These are phyloP conservation scores for Herpetospermum pedunculosum DNA, from an alignment of 306 rosid species.

Conservation along the genomic window DNA sequence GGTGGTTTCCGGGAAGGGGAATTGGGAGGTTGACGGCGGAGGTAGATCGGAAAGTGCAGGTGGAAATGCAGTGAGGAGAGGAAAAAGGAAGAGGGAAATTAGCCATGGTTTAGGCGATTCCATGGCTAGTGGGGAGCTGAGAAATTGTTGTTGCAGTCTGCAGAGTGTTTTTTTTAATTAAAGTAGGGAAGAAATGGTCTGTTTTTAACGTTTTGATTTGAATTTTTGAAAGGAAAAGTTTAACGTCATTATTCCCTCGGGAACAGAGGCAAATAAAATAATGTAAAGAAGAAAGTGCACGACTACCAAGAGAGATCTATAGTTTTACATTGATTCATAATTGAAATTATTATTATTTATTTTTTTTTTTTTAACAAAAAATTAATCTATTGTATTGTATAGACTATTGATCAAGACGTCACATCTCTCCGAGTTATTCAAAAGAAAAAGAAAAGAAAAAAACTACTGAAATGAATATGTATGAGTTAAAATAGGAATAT, in stretches of 20 bases:
- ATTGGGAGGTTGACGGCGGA: conserved; percentile 10
- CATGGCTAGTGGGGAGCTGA: background rate
- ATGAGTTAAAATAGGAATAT: too few relatives aligned
- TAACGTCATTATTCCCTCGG: background rate
- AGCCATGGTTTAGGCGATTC: background rate
- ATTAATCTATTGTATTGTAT: too few relatives aligned
- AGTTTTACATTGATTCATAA: too few relatives aligned
- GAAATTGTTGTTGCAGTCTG: background rate
- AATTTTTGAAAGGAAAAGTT: background rate
- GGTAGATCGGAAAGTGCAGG: background rate
- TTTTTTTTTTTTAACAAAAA: too few relatives aligned
- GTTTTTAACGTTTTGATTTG: background rate
- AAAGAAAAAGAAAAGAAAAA: too few relatives aligned
- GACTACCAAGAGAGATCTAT: too few relatives aligned
- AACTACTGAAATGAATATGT: too few relatives aligned
- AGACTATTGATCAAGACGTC: too few relatives aligned
- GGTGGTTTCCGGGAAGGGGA: conserved; percentile 43
- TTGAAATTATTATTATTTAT: too few relatives aligned
- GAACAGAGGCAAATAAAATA: background rate
- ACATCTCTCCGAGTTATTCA: too few relatives aligned
- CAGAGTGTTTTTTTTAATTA: too few relatives aligned
- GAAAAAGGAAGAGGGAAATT: background rate
- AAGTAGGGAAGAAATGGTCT: background rate
- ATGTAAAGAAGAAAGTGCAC: background rate
- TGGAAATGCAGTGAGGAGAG: background rate